These are phyloP conservation scores for Selenicereus undatus DNA, from an alignment of 148 eudicot species.

Conservation along the genomic window DNA sequence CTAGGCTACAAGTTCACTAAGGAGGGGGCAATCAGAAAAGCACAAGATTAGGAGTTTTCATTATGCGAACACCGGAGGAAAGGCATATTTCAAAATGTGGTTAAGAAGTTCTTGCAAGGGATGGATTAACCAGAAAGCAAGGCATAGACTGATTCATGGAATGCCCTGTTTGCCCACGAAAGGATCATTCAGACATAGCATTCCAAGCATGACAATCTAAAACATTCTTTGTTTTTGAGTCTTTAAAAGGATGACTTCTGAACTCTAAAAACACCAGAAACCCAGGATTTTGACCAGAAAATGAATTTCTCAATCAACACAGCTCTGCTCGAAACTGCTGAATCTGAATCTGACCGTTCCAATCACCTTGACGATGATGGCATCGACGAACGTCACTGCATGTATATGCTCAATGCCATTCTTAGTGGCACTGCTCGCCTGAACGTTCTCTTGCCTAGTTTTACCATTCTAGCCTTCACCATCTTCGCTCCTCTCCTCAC, in stretches of 20 bases:
- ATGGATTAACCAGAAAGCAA: constrained; percentile 28
- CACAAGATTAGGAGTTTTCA: neutral
- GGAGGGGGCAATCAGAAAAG: neutral
- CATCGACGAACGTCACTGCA: constrained; percentile 39
- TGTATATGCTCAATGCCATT: constrained; percentile 44
- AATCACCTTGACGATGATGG: constrained; percentile 34
- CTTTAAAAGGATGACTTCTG: neutral
- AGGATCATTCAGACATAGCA: neutral
- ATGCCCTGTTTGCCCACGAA: constrained; percentile 1
- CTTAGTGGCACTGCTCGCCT: constrained; percentile 67
- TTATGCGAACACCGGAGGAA: neutral
- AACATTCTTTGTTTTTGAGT: neutral
- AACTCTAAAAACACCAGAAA: neutral
- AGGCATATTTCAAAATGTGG: constrained; percentile 1
- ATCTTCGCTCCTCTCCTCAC: constrained; percentile 62
- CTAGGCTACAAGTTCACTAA: neutral
- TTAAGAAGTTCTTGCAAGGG: neutral
- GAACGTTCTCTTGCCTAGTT: constrained; percentile 52
- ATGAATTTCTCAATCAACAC: constrained; percentile 27
- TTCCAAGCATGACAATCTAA: neutral
- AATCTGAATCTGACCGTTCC: constrained; percentile 17
- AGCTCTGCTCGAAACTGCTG: constrained; percentile 22
- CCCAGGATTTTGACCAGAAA: neutral
- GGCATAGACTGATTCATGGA: neutral
- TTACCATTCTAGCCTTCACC: constrained; percentile 60